Evolutionary conservation across 129 eudicot species (phyloP), one percentile per base, ranked within the genome.

Genomic region (Pulicaria dysenterica): DNA sequence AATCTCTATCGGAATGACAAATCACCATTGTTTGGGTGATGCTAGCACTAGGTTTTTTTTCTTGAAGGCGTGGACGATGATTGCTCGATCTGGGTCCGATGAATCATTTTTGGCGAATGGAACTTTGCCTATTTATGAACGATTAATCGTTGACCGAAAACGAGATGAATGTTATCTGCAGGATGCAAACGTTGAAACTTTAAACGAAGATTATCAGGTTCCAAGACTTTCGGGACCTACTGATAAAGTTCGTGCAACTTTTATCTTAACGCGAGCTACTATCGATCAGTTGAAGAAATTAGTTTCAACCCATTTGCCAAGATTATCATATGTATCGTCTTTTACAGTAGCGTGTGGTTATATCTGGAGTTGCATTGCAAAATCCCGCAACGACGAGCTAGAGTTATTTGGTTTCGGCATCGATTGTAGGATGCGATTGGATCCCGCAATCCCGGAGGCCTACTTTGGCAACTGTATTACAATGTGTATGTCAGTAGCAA

Each of bases 341-440:
- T 86, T 86, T 48, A 57, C 73, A 0, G 72, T 81, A n/a, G 19
- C 72, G 3, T 63, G 82, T 13, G 81, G 80, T 15, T 83, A 80
- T 51, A 11, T 79, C 1, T 86, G 88, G 88, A 78, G 75, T 51
- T 83, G 86, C 39, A 34, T 83, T 2, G 79, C 82, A 3, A 79
- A 83, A 68, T 55, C 74, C 17, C 40, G 17, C 12, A 51, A 69
- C 17, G 74, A 69, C 16, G 63, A 69, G 17, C 11, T 56, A 1
- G 48, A 69, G 39, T 0, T 7, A 0, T 69, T 69, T 6, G 49
- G 47, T 16, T 51, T 69, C 51, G 7, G 61, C 5, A 41, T 68
- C 15, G 48, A 68, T 3, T 68, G 61, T 36, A 50, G 73, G 46
- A 42, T 37, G 3, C 73, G 73, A 4, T 3, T 37, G 6, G 39